A percentile compares a stretch with the other conserved stretches of the same genome.
These are phyloP conservation scores for Blastobotrys ciferrii DNA, from an alignment of 1,139 yeast genomes.

Conservation along the genomic window DNA sequence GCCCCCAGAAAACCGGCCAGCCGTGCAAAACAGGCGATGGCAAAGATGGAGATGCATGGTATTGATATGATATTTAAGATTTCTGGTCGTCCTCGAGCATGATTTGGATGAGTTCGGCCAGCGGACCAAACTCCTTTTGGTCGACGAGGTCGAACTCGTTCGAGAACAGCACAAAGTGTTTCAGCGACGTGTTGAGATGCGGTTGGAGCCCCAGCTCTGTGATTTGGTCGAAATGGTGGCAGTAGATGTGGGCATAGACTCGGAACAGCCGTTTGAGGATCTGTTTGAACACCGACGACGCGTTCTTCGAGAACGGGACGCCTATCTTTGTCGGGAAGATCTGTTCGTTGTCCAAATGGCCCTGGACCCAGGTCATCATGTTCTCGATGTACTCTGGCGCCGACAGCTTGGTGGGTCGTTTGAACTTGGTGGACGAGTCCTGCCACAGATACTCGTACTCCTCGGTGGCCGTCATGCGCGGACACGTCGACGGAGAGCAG, in stretches of 20 bases:
- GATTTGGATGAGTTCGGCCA: constrained; percentile 78
- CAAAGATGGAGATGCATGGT: too few species aligned
- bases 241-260: constrained; percentile 96
- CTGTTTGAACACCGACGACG: constrained; percentile 70
- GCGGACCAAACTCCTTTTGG: constrained; percentile 85
- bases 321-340: constrained; percentile 89
- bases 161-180: constrained; percentile 87
- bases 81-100: constrained; percentile 45
- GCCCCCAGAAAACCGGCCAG: too few species aligned
- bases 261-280: constrained; percentile 87
- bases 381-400: constrained; percentile 95
- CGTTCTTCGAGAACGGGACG: constrained; percentile 60
- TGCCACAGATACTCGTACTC: constrained; percentile 98
- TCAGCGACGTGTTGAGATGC: constrained; percentile 88
- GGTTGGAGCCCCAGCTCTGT: constrained; percentile 89
- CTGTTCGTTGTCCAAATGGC: constrained; percentile 81
- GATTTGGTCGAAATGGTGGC: constrained; percentile 95
- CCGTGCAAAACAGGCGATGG: too few species aligned
- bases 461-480: constrained; percentile 94
- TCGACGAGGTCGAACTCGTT: constrained; percentile 77
- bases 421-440: constrained; percentile 50
- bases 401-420: constrained; percentile 68
- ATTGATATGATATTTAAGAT: not conserved
- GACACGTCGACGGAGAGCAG: constrained; percentile 90
- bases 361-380: constrained; percentile 92